Percentiles rank a stretch among this genome's conserved stretches.
phyloP scores from a whole-genome alignment of 108 stramenopile genomes.

The Skeletonema grethae region DNA sequence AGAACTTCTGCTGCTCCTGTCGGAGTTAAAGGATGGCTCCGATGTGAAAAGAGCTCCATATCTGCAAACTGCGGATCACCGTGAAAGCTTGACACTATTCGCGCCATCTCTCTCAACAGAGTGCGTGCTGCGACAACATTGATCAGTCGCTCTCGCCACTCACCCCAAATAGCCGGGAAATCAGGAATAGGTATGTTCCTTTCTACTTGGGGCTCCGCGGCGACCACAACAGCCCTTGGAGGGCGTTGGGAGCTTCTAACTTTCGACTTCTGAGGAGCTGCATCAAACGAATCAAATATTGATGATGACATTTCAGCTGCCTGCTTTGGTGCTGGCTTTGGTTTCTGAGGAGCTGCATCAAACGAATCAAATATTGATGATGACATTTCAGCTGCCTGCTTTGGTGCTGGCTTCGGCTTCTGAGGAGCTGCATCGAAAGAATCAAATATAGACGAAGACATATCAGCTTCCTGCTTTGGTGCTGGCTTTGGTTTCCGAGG shows the following conservation, averaged over 20 bases:
- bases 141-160: conserved; percentile 58
- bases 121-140: conserved; percentile 51
- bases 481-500: conserved; percentile 16
- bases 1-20: conserved; percentile 60
- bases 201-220: conserved; percentile 14
- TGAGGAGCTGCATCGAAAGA: conserved; percentile 14
- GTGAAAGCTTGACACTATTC: conserved; percentile 53
- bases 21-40: conserved; percentile 51
- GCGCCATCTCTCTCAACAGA: conserved; percentile 69
- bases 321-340: conserved; percentile 1
- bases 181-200: conserved; percentile 20
- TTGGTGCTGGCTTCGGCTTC: neutral
- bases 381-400: neutral
- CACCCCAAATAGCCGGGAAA: conserved; percentile 55
- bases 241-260: neutral
- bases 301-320: conserved; percentile 22
- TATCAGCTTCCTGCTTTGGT: neutral
- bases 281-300: conserved; percentile 59
- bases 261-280: conserved; percentile 29
- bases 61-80: conserved; percentile 46
- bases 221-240: neutral
- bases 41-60: conserved; percentile 30
- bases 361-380: conserved; percentile 56
- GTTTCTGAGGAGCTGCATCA: conserved; percentile 42
- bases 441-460: conserved; percentile 49